Base-by-base conservation (phyloP, 2,329 filamentous ascomycete species). In the Stachybotrys echinatus region DNA sequence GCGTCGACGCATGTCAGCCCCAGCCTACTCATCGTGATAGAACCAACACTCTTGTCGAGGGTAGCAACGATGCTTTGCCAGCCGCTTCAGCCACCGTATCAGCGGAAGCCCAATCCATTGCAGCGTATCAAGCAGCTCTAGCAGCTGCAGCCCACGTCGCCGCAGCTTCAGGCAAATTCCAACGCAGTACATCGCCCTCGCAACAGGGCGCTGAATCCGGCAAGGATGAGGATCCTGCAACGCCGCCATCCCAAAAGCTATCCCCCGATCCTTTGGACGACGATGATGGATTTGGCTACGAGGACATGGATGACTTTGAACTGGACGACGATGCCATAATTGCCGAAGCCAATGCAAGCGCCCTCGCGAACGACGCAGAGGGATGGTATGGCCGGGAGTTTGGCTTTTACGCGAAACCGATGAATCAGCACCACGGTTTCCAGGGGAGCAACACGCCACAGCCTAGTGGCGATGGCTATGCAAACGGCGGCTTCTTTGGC, bases 311-410 rank as follows among this genome's bases (percentile, higher is more conserved):
- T 52, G 81, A 86, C 55, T 81, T 83, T 52, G 83, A 85, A 42
- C 77, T 88, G 47, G 88, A 89, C 52, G 91, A 97, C 56, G 92
- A 96, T 59, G 84, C 85, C 27, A 94, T 97, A 58, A 95, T 99
- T 52, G 92, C 92, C 0, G 94, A 91, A 51, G 94, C 94, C 5
- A 99, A 99, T 59, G 92, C 92, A 1, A 92, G 94, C 64, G 94
- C 88, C 1, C 76, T 99, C 7, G 92, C 94, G 43, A 92, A 90
- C 57, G 94, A 99, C 61, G 86, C 86, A 6, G 92, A 96, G 55
- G 92, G 90, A 1, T 95, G 94, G 73, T 99, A 99, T 62, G 94
- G 94, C 0, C 87, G 91, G 58, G 94, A 99, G 65, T 99, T 99
- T 62, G 92, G 91, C 1, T 99, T 99, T 66, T 99, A 96, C 65